A percentile compares a stretch with the other conserved stretches of the same genome.
Evolutionary conservation across 2,329 filamentous ascomycete genomes (phyloP).

Genomic region (Cercospora sesami): DNA sequence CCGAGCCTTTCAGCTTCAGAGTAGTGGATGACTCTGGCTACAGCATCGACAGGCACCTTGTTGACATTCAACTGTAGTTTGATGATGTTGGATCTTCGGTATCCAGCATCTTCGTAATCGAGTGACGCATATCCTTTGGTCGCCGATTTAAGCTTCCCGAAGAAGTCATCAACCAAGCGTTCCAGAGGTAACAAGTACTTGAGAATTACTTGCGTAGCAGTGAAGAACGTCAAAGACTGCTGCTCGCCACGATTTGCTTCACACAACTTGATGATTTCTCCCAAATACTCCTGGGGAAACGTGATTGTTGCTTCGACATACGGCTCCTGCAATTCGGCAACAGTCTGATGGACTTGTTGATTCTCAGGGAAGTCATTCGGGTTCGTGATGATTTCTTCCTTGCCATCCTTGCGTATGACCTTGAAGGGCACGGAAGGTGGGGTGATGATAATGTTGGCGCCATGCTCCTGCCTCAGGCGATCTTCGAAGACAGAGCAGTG

Average conservation of each 20-base stretch:
- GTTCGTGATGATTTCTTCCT: slow-evolving; percentile 76
- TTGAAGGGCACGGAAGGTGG: slow-evolving; percentile 93
- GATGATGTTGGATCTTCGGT: slow-evolving; percentile 73
- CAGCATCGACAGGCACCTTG: slow-evolving; percentile 87
- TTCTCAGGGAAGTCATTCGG: slow-evolving; percentile 85
- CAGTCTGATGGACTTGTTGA: slow-evolving; percentile 55
- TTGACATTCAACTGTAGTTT: slow-evolving; percentile 95
- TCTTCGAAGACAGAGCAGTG: slow-evolving; percentile 99
- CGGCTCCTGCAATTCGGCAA: slow-evolving; percentile 66
- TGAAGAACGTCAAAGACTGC: slow-evolving; percentile 86
- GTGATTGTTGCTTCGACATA: slow-evolving; percentile 84
- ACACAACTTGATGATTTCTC: slow-evolving; percentile 91
- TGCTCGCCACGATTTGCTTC: slow-evolving; percentile 87
- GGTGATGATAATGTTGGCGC: slow-evolving; percentile 92
- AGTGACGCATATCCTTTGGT: slow-evolving; percentile 95
- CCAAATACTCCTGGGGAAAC: slow-evolving; percentile 88
- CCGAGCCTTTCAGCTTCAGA: slow-evolving; percentile 80
- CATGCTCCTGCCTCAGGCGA: slow-evolving; percentile 88
- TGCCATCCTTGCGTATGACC: slow-evolving; percentile 75
- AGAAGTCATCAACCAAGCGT: slow-evolving; percentile 93
- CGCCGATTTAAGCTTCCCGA: slow-evolving; percentile 89
- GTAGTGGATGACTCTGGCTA: slow-evolving; percentile 82
- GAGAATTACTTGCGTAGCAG: slow-evolving; percentile 86
- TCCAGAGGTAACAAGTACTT: slow-evolving; percentile 87
- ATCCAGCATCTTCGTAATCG: slow-evolving; percentile 95